A percentile compares a stretch with the other conserved stretches of the same genome.
phyloP scores from a whole-genome alignment of 176 grass and related monocot genomes.

The Tillandsia leiboldiana region DNA sequence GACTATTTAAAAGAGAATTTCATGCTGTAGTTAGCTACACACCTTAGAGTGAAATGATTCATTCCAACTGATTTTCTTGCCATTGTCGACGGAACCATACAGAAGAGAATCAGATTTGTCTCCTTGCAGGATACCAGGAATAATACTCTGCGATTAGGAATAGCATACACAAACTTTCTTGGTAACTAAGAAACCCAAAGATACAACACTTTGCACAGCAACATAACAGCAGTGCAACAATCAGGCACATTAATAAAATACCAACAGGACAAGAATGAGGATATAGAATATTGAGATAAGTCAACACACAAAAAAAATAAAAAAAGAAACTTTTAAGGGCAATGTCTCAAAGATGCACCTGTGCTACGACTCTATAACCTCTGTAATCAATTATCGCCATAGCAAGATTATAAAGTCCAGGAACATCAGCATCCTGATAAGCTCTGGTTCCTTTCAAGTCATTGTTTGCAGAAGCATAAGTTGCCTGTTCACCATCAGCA shows the following conservation, averaged over 20 bases:
- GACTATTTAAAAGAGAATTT: neutral
- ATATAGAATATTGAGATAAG: neutral
- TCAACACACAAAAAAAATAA: neutral
- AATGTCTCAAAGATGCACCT: constrained; percentile 35
- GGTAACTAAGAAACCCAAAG: neutral
- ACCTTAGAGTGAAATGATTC: constrained; percentile 96
- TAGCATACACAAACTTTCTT: neutral
- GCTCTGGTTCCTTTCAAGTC: constrained; percentile 97
- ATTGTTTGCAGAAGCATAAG: constrained; percentile 99
- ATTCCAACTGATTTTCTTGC: constrained; percentile 98
- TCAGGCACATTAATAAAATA: neutral
- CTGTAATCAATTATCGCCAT: constrained; percentile 99
- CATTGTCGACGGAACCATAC: constrained; percentile 97
- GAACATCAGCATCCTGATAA: constrained; percentile 94
- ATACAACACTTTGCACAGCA: too few relatives aligned
- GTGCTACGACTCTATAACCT: constrained; percentile 96
- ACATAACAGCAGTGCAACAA: too few relatives aligned
- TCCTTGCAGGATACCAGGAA: constrained; percentile 99
- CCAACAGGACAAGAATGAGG: neutral
- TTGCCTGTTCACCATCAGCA: constrained; percentile 85
- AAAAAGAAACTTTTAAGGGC: neutral
- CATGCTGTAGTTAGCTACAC: constrained; percentile 6
- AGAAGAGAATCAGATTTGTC: constrained; percentile 95
- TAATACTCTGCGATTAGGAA: constrained; percentile 65
- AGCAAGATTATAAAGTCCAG: constrained; percentile 94